These are phyloP conservation scores for Spathaspora passalidarum DNA, from an alignment of 805 yeast genomes.

Conservation along the genomic window DNA sequence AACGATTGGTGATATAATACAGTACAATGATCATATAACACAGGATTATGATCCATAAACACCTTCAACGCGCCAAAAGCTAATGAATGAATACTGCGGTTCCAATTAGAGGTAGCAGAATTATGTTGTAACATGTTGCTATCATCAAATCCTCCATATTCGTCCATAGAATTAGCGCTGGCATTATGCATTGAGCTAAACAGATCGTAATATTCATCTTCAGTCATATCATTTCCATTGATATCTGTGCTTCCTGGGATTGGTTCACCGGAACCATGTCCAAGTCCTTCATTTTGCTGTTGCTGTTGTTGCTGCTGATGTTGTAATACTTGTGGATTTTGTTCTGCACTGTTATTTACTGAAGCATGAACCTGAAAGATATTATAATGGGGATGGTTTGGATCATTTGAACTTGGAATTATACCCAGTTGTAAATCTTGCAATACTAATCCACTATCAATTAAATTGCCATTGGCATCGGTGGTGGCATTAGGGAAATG, in stretches of 20 bases:
- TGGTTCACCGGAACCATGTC: not conserved
- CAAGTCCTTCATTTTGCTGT: constrained; percentile 13
- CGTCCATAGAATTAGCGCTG: constrained; percentile 10
- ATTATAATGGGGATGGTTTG: constrained; percentile 21
- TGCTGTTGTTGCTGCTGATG: constrained; percentile 11
- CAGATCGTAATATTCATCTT: constrained; percentile 43
- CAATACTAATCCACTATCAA: constrained; percentile 35
- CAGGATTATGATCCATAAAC: constrained; percentile 90
- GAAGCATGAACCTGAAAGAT: constrained; percentile 15
- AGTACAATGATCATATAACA: constrained; percentile 90
- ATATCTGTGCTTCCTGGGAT: constrained; percentile 14
- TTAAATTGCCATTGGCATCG: constrained; percentile 43
- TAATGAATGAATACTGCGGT: constrained; percentile 85
- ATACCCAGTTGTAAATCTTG: constrained; percentile 22
- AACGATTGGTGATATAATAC: constrained; percentile 76
- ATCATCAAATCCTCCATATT: constrained; percentile 28
- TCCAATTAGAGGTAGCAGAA: constrained; percentile 72
- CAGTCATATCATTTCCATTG: constrained; percentile 34
- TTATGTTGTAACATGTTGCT: constrained; percentile 38
- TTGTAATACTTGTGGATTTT: constrained; percentile 8
- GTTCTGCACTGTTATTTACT: constrained; percentile 7
- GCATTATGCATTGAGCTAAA: constrained; percentile 29
- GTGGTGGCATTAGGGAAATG: constrained; percentile 37
- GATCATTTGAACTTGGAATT: constrained; percentile 22
- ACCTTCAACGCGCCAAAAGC: constrained; percentile 89